These are phyloP conservation scores for Leishmania arabica DNA, from an alignment of 208 protist genomes.

Conservation along the genomic window DNA sequence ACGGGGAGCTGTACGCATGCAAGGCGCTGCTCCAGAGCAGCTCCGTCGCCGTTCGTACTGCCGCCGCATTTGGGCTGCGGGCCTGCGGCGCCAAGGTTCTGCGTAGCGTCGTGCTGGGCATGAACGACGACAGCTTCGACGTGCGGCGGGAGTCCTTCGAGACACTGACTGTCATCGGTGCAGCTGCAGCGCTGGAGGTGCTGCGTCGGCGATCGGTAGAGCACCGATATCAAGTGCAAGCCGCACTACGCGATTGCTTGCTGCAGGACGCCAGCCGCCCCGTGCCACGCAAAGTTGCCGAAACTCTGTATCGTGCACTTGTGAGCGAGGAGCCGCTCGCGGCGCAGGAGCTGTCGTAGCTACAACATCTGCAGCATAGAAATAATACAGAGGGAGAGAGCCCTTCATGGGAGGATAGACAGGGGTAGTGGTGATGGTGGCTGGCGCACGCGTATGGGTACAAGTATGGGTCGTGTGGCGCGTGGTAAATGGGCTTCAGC, in stretches of 20 bases:
- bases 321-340: background rate
- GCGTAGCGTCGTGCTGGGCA: conserved; percentile 55
- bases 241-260: conserved; percentile 64
- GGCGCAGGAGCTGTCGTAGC: background rate
- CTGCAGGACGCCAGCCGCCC: conserved; percentile 47
- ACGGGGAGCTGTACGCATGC: conserved; percentile 65
- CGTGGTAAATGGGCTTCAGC: background rate
- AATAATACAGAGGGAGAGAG: background rate
- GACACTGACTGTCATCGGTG: conserved; percentile 47
- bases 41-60: conserved; percentile 34
- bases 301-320: conserved; percentile 40
- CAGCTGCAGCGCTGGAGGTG: conserved; percentile 35
- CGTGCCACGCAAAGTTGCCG: conserved; percentile 32
- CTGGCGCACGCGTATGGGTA: background rate
- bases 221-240: conserved; percentile 52
- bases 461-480: background rate
- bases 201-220: conserved; percentile 39
- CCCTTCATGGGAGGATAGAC: background rate
- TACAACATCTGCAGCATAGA: background rate
- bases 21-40: conserved; percentile 51
- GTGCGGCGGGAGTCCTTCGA: conserved; percentile 65
- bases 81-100: conserved; percentile 60
- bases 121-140: conserved; percentile 56
- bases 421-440: background rate
- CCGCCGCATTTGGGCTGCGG: conserved; percentile 64